Conservation (phyloP, 495 filamentous ascomycete species). For the Xylaria palmicola region DNA sequence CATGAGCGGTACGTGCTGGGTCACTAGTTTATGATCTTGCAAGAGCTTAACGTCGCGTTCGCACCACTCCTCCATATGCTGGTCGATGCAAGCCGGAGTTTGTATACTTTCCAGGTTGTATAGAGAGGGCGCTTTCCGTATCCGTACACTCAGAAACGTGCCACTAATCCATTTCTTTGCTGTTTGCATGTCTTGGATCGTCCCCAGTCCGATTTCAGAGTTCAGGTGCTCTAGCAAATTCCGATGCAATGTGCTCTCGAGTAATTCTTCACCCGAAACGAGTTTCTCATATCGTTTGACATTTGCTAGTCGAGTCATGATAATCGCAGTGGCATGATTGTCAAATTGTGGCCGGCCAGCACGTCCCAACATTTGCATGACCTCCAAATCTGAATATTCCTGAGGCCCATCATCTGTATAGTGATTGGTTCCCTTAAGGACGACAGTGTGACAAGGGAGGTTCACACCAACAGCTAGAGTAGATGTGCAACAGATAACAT, state of each 20-base stretch:
- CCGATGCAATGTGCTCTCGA: conserved; percentile 86
- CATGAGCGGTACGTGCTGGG: conserved; percentile 47
- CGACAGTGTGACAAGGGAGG: conserved; percentile 86
- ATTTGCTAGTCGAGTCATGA: conserved; percentile 74
- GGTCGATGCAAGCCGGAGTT: conserved; percentile 57
- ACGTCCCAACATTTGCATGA: conserved; percentile 98
- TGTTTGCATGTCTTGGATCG: conserved; percentile 65
- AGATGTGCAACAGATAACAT: conserved; percentile 92
- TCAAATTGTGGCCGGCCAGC: conserved; percentile 95
- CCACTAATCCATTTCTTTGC: conserved; percentile 82
- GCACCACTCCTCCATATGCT: conserved; percentile 76
- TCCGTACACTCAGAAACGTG: conserved; percentile 83
- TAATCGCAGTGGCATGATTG: conserved; percentile 77
- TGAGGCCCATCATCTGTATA: conserved; percentile 62
- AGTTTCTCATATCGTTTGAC: conserved; percentile 75
- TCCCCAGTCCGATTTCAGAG: conserved; percentile 85
- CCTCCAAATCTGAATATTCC: conserved; percentile 88
- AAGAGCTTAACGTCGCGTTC: conserved; percentile 73
- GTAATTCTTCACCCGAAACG: conserved; percentile 74
- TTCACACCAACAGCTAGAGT: conserved; percentile 94
- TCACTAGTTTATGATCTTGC: conserved; percentile 60
- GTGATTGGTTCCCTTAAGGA: conserved; percentile 84
- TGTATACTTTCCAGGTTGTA: conserved; percentile 58
- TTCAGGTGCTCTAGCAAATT: conserved; percentile 93
- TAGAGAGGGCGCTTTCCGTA: conserved; percentile 74